Base-by-base conservation (phyloP, 805 yeast species). In the Schizosaccharomyces pombe region DNA sequence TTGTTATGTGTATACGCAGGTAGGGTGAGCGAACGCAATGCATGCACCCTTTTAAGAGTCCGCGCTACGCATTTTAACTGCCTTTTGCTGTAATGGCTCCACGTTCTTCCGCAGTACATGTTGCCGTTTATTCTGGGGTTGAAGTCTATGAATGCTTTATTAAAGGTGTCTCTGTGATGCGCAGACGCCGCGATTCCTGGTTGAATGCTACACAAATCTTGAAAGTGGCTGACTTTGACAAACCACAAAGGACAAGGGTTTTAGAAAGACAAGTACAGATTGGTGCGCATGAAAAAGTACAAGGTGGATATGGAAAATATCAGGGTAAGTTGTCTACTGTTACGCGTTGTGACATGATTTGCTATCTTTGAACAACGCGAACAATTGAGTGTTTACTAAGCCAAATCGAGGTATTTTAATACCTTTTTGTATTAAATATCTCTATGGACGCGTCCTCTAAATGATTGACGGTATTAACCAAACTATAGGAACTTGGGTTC, bases 301-400 rank as follows among this genome's bases (percentile, higher is more conserved):
- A 87, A 66, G 97, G 97, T 58, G 97, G 97, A 2, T 87, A 86
- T 64, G 97, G 97, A 55, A 80, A 87, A 63, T 89, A 86, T 66
- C 97, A 89, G 66, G 96, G 95, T 16, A 80, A 24, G 55, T 47
- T 22, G 49, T 24, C 6, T 16, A n/a, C 26, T 43, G 49, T 43
- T 29, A 16, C 49, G 30, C 26, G 28, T 43, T 43, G 9, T 22
- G 4, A 8, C 1, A 19, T 5, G n/a, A 16, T 16, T 37, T 8
- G 22, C n/a, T 19, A 24, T 16, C n/a, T 16, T 4, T 24, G 8
- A 37, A 5, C 6, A 16, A 2, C 24, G 24, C 3, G 24, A 11
- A 24, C 1, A 4, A 16, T 9, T 37, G 22, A 14, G 1, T n/a
- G n/a, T 47, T n/a, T 47, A 3, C 24, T 14, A 4, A 16, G 24